Evolutionary conservation across 176 grass and related monocot genomes (phyloP), one percentile per base, ranked within the genome.

Genomic region (Oryza glaberrima): DNA sequence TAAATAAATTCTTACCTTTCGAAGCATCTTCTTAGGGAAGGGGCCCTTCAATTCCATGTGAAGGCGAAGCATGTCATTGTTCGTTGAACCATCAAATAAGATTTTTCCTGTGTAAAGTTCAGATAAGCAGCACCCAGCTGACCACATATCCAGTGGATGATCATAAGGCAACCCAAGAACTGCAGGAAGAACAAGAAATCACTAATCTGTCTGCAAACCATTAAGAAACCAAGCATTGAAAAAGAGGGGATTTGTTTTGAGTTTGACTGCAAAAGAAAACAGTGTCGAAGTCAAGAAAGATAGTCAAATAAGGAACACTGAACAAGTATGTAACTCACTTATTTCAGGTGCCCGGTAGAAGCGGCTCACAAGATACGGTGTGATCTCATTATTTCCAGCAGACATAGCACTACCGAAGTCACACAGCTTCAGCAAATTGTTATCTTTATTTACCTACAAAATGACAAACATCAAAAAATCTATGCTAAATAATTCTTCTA

Each of bases 311-410:
- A 58, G 51, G 51, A 19, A n/a, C 14, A 58, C 19, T 20, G 19
- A 58, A 58, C 12, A 58, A 58, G 7, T 58, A 7, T 20, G 19
- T 17, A 9, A 96, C 97, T 99, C 77, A 99, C 97, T 99, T 84
- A 99, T 99, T 86, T 99, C 97, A 78, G 97, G 97, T 63, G 97
- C 94, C 73, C 97, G 86, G 65, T 99, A 99, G 86, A 99, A 99
- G 61, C 94, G 94, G 86, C 96, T 99, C 30, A 99, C 96, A 85
- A 96, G 93, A 77, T 99, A 99, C 28, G 96, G 96, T 6, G 96
- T 99, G 73, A 95, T 92, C 48, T 98, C 96, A 79, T 98, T 98
- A 93, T 94, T 95, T 84, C 93, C 96, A 85, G 91, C 96, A 92
- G 94, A 82, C 96, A 98, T 98, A 83, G 96, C 96, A 47, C 95